phyloP scores from a whole-genome alignment of 2,329 filamentous ascomycete species.

The Pezicula rhizophila region DNA sequence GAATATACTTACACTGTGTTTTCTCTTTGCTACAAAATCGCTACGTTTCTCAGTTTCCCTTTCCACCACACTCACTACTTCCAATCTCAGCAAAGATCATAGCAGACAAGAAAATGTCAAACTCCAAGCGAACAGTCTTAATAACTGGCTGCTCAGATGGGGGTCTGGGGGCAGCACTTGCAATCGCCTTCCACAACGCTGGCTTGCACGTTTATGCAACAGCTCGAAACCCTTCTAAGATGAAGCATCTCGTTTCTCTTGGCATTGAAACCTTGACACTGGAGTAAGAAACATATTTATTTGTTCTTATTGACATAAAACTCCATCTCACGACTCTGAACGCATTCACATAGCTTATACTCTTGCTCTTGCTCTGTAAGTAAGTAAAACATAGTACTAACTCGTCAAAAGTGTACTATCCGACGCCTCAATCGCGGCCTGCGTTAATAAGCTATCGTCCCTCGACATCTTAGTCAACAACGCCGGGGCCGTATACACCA shows the following conservation, averaged over 20 bases:
- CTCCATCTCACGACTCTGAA: no score
- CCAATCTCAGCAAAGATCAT: not conserved
- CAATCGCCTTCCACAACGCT: conserved; percentile 22
- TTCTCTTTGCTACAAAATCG: no score
- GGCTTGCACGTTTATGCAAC: conserved; percentile 15
- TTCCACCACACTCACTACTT: not conserved
- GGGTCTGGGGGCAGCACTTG: conserved; percentile 27
- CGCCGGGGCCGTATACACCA: conserved; percentile 25
- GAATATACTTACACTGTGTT: no score
- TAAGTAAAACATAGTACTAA: no score
- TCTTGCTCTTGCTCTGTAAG: no score
- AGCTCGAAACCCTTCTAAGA: conserved; percentile 8
- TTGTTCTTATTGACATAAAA: no score
- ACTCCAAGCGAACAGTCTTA: conserved; percentile 18
- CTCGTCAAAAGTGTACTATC: conserved; percentile 23
- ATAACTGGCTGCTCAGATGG: conserved; percentile 32
- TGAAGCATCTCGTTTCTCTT: conserved; percentile 5
- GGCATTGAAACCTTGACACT: conserved; percentile 20
- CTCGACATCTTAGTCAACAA: conserved; percentile 40
- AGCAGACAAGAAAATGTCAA: not conserved
- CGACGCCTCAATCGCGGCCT: conserved; percentile 18
- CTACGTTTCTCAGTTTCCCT: no score
- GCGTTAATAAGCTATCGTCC: conserved; percentile 23
- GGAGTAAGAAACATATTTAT: conserved; percentile 17
- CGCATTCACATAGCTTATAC: no score